Evolutionary conservation across 1,284 basidiomycete genomes (phyloP).

Genomic region (Naganishia sp.): DNA sequence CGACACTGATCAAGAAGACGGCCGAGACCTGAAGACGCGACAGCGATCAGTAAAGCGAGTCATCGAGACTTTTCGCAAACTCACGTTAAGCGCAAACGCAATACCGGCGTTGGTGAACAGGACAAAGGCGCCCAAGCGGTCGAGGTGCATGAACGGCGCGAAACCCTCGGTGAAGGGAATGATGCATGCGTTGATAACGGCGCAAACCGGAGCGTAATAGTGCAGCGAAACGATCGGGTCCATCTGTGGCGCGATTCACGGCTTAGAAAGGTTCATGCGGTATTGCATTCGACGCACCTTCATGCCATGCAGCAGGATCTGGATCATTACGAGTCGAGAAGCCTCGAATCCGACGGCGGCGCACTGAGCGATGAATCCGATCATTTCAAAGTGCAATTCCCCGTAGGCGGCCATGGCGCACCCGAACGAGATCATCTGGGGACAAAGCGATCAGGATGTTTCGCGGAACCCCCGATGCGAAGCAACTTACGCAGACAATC

Average conservation of each 20-base stretch:
- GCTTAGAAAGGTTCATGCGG: no score
- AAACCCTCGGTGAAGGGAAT: slow-evolving; percentile 88
- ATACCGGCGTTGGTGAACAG: slow-evolving; percentile 81
- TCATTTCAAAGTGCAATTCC: slow-evolving; percentile 78
- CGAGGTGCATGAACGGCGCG: slow-evolving; percentile 76
- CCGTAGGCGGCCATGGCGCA: slow-evolving; percentile 77
- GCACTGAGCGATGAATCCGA: slow-evolving; percentile 83
- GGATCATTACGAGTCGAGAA: slow-evolving; percentile 87
- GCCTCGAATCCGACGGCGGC: slow-evolving; percentile 66
- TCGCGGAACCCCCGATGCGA: neutral
- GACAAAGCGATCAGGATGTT: neutral
- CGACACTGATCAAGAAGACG: slow-evolving; percentile 84
- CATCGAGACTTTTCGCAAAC: slow-evolving; percentile 16
- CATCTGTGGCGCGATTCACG: slow-evolving; percentile 59
- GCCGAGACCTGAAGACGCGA: slow-evolving; percentile 61
- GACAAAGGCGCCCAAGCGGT: slow-evolving; percentile 71
- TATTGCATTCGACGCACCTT: slow-evolving; percentile 56
- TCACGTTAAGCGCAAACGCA: slow-evolving; percentile 82
- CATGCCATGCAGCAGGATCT: slow-evolving; percentile 89
- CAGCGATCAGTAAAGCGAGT: neutral
- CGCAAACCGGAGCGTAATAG: slow-evolving; percentile 96
- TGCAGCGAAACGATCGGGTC: slow-evolving; percentile 93
- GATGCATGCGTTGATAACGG: slow-evolving; percentile 78
- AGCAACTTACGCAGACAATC: slow-evolving; percentile 65
- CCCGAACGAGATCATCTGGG: slow-evolving; percentile 78